Percentiles rank a stretch among this genome's conserved stretches.
Evolutionary conservation across 31 red algal species (phyloP).

Genomic region (Odonthalia washingtoniensis): DNA sequence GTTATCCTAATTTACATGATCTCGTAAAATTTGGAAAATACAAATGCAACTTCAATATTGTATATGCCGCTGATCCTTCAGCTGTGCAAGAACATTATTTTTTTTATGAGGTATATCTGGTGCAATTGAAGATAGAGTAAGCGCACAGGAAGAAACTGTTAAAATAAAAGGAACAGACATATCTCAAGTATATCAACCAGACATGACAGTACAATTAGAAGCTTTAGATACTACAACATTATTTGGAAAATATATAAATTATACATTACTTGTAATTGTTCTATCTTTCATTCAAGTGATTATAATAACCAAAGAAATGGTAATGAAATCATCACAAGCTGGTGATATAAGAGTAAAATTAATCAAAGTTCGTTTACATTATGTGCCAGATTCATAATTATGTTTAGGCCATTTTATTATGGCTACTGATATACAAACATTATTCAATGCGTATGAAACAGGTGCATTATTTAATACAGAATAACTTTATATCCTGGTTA

Average conservation of each 20-base stretch:
- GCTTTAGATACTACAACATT: slow-evolving; percentile 77
- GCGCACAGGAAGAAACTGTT: slow-evolving; percentile 46
- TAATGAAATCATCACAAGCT: slow-evolving; percentile 82
- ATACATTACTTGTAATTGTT: slow-evolving; percentile 81
- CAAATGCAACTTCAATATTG: not conserved
- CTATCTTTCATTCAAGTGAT: slow-evolving; percentile 83
- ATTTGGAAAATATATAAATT: slow-evolving; percentile 85
- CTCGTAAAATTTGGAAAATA: slow-evolving; percentile 12
- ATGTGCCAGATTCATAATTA: slow-evolving; percentile 86
- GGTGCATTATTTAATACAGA: slow-evolving; percentile 96
- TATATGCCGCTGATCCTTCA: not conserved
- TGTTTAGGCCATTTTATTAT: slow-evolving; percentile 87
- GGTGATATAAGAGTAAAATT: slow-evolving; percentile 76
- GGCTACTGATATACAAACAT: slow-evolving; percentile 77
- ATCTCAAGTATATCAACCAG: slow-evolving; percentile 55
- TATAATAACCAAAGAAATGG: slow-evolving; percentile 86
- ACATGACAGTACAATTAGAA: slow-evolving; percentile 60
- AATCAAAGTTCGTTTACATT: slow-evolving; percentile 85
- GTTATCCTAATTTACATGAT: slow-evolving; percentile 26
- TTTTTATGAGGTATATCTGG: slow-evolving; percentile 1
- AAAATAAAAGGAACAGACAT: slow-evolving; percentile 75
- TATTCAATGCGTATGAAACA: slow-evolving; percentile 97
- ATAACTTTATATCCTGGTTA: no score
- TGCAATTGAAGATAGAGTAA: slow-evolving; percentile 31
- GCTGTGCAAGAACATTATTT: not conserved